Evolutionary conservation across 75 land plant genomes (phyloP).

Genomic region (Selaginella moellendorffii): DNA sequence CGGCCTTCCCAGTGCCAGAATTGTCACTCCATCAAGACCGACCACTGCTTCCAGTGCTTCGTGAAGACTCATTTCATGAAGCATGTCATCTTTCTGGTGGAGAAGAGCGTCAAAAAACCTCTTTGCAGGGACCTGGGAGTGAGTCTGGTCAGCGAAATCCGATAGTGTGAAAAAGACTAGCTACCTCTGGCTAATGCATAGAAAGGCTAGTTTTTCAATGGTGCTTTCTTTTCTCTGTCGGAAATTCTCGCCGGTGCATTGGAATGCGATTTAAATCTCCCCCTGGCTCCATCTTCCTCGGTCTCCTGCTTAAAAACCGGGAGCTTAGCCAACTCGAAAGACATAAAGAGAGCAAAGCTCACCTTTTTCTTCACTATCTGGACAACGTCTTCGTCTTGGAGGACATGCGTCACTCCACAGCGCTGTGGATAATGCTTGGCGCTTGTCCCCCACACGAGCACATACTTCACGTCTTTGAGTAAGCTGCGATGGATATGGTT

Average conservation of each 20-base stretch:
- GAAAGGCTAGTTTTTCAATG: conserved; percentile 70
- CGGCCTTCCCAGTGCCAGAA: too few species aligned
- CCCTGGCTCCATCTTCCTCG: conserved; percentile 87
- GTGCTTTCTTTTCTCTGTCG: conserved; percentile 97
- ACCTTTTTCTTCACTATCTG: conserved; percentile 99
- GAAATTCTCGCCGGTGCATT: conserved; percentile 86
- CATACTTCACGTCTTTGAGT: conserved; percentile 86
- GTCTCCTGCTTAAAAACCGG: conserved; percentile 69
- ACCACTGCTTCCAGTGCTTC: too few species aligned
- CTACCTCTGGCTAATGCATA: too few species aligned
- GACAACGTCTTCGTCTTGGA: conserved; percentile 93
- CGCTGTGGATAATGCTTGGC: conserved; percentile 94
- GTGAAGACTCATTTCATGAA: too few species aligned
- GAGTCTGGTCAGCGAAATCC: too few species aligned
- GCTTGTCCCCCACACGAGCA: conserved; percentile 92
- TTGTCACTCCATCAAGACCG: too few species aligned
- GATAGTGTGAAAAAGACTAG: too few species aligned
- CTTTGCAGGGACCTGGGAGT: too few species aligned
- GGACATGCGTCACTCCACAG: conserved; percentile 68
- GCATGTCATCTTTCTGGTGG: too few species aligned
- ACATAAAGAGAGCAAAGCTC: too few species aligned
- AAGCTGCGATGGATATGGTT: conserved; percentile 82
- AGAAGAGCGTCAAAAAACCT: too few species aligned
- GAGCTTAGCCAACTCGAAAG: too few species aligned
- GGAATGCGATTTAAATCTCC: conserved; percentile 92